These are phyloP conservation scores for Hypoxylon crocopeplum DNA, from an alignment of 495 filamentous ascomycete species.

Conservation along the genomic window DNA sequence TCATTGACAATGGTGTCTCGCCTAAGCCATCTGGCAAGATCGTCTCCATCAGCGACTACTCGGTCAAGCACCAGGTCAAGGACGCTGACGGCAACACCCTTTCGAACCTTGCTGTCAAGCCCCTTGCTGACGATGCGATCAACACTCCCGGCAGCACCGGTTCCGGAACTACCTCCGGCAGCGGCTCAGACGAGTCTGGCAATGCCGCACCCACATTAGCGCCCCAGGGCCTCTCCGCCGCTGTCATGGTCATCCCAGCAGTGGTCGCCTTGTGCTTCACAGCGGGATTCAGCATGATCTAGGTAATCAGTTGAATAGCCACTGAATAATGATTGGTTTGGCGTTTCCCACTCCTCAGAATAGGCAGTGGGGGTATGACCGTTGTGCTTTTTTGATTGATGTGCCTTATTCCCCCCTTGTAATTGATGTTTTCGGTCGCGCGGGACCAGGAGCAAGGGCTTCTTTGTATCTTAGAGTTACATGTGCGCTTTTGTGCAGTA, in stretches of 20 bases:
- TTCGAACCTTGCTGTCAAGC: conserved; percentile 48
- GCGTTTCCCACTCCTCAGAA: conserved; percentile 7
- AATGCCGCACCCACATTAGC: conserved; percentile 34
- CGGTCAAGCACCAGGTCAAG: conserved; percentile 47
- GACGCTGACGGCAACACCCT: conserved; percentile 49
- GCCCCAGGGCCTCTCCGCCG: conserved; percentile 32
- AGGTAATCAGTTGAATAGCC: conserved; percentile 32
- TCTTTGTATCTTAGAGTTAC: conserved; percentile 36
- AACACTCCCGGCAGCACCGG: conserved; percentile 39
- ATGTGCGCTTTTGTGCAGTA: conserved; percentile 36
- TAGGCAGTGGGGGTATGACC: conserved; percentile 20
- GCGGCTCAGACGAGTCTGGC: neutral
- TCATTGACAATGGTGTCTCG: conserved; percentile 63
- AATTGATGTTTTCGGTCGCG: conserved; percentile 26
- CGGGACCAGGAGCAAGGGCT: conserved; percentile 17
- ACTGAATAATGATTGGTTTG: conserved; percentile 35
- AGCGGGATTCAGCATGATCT: conserved; percentile 37
- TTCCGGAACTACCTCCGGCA: conserved; percentile 8
- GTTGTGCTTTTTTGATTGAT: conserved; percentile 26
- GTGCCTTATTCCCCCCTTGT: conserved; percentile 36
- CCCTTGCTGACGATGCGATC: conserved; percentile 46
- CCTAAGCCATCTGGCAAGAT: conserved; percentile 49
- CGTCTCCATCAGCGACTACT: conserved; percentile 50
- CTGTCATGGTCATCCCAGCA: conserved; percentile 35
- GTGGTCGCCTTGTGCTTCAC: conserved; percentile 37